Evolutionary conservation across 192 early-diverging fungal genomes (phyloP).

Genomic region (Coemansia erecta): DNA sequence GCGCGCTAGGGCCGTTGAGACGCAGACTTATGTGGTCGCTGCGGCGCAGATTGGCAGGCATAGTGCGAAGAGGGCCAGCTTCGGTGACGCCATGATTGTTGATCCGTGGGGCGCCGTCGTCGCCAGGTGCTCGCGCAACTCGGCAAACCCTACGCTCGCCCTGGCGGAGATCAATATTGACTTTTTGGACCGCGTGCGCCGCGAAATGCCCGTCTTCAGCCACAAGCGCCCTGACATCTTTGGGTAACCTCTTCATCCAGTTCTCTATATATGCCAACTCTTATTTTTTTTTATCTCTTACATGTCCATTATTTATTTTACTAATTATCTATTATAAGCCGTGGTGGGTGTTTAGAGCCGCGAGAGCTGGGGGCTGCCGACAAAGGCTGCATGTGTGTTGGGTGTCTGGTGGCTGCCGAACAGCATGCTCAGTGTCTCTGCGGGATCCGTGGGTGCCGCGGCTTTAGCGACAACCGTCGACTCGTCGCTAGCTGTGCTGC

Average conservation of each 20-base stretch:
- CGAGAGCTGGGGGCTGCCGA: too few relatives aligned
- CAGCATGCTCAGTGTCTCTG: too few relatives aligned
- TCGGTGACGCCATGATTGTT: slow-evolving; percentile 80
- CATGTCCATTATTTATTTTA: slow-evolving; percentile 11
- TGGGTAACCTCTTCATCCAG: slow-evolving; percentile 13
- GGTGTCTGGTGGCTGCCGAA: too few relatives aligned
- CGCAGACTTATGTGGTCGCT: slow-evolving; percentile 78
- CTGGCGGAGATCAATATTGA: slow-evolving; percentile 66
- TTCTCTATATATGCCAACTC: too few relatives aligned
- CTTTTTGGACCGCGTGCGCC: slow-evolving; percentile 58
- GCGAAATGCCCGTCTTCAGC: slow-evolving; percentile 71
- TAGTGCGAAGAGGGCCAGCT: slow-evolving; percentile 66
- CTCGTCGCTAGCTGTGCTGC: too few relatives aligned
- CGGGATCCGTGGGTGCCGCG: too few relatives aligned
- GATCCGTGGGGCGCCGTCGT: slow-evolving; percentile 81
- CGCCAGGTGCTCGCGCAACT: slow-evolving; percentile 59
- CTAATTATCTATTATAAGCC: background rate
- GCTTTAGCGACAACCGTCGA: too few relatives aligned
- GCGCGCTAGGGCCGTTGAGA: slow-evolving; percentile 81
- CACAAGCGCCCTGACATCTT: slow-evolving; percentile 70
- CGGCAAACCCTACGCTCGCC: slow-evolving; percentile 58
- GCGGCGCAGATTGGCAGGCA: slow-evolving; percentile 78
- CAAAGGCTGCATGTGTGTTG: too few relatives aligned
- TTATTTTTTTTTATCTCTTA: too few relatives aligned
- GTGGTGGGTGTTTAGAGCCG: background rate